These are phyloP conservation scores for Mrakia blollopis DNA, from an alignment of 768 basidiomycete genomes.

Conservation along the genomic window DNA sequence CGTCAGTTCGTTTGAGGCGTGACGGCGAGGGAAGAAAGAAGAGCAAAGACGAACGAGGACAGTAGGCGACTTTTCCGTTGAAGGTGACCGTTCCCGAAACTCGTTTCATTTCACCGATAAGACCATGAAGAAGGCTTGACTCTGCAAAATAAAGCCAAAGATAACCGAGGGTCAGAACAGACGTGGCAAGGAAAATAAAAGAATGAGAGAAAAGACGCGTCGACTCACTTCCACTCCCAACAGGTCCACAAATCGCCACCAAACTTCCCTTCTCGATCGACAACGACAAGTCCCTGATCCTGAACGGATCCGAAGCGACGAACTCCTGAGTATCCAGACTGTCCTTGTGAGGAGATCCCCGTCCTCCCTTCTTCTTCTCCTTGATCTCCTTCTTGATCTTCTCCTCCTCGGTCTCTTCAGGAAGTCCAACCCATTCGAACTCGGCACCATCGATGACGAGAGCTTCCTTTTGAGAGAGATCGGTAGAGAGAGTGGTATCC, in stretches of 20 bases:
- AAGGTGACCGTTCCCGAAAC: neutral
- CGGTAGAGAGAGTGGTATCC: conserved; percentile 48
- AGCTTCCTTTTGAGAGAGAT: conserved; percentile 51
- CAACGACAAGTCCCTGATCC: conserved; percentile 60
- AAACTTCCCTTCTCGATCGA: conserved; percentile 69
- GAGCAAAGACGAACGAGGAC: conserved; percentile 40
- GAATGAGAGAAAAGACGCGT: neutral
- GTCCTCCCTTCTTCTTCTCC: conserved; percentile 7
- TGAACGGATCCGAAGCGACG: conserved; percentile 52
- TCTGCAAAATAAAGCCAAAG: conserved; percentile 47
- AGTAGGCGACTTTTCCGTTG: conserved; percentile 56
- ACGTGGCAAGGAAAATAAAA: neutral
- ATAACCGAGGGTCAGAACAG: neutral
- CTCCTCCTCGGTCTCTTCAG: conserved; percentile 12
- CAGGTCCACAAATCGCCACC: conserved; percentile 77
- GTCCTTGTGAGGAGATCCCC: conserved; percentile 8
- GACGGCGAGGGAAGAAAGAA: neutral
- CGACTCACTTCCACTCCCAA: conserved; percentile 50
- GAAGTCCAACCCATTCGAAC: conserved; percentile 58
- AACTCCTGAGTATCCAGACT: conserved; percentile 22
- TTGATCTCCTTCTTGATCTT: neutral
- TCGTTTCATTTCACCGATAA: conserved; percentile 78
- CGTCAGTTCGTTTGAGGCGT: neutral
- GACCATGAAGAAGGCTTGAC: conserved; percentile 52
- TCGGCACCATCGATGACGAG: conserved; percentile 53